Conservation (phyloP, 2,329 filamentous ascomycete species). For the Penicillium nordicum region DNA sequence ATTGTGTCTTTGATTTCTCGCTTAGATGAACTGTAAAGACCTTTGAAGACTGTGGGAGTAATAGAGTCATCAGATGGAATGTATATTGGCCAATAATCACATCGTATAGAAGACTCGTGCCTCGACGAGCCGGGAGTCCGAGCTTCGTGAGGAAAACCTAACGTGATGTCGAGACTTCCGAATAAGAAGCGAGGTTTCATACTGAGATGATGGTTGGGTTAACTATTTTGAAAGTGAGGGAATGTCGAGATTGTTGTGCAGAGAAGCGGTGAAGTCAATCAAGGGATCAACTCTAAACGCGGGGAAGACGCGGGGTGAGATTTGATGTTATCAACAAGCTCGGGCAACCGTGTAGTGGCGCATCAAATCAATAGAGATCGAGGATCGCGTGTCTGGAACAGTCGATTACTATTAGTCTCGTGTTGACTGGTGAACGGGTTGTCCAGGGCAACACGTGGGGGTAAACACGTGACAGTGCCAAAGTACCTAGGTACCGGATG, state of each 20-base stretch:
- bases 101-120: slow-evolving; percentile 26
- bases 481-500: background rate
- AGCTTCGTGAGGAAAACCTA: slow-evolving; percentile 23
- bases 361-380: background rate
- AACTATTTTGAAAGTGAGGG: background rate
- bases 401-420: background rate
- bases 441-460: background rate
- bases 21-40: slow-evolving; percentile 43
- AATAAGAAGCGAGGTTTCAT: background rate
- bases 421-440: background rate
- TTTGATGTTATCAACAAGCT: background rate
- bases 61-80: slow-evolving; percentile 44
- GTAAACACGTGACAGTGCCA: background rate
- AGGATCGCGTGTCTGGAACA: background rate
- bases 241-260: background rate
- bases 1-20: slow-evolving; percentile 5
- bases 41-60: slow-evolving; percentile 44
- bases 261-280: slow-evolving; percentile 9
- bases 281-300: slow-evolving; percentile 1
- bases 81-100: slow-evolving; percentile 42
- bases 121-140: slow-evolving; percentile 36
- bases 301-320: background rate
- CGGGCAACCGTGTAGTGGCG: background rate
- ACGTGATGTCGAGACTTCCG: slow-evolving; percentile 21
- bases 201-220: background rate